These are phyloP conservation scores for Fusarium gaditjirri DNA, from an alignment of 2,329 filamentous ascomycete species.

Conservation along the genomic window DNA sequence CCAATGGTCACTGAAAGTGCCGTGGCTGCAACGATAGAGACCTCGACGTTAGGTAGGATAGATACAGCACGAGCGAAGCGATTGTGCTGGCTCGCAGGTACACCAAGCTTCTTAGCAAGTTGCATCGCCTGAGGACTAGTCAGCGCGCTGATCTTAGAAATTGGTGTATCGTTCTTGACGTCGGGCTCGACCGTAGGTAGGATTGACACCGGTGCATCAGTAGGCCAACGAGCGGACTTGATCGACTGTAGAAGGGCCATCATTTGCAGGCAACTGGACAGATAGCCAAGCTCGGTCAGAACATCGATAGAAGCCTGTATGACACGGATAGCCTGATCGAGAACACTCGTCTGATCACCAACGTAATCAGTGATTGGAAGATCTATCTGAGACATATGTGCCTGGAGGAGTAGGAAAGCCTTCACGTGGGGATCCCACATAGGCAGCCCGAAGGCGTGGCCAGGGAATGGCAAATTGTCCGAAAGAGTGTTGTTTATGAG, in stretches of 20 bases:
- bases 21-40: constrained; percentile 70
- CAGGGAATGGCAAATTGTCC: constrained; percentile 76
- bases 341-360: constrained; percentile 87
- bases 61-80: constrained; percentile 69
- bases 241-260: constrained; percentile 89
- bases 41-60: constrained; percentile 74
- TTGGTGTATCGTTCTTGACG: constrained; percentile 54
- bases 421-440: constrained; percentile 99
- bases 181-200: constrained; percentile 74
- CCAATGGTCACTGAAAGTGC: constrained; percentile 70
- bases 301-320: constrained; percentile 96
- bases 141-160: constrained; percentile 56
- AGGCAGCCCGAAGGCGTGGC: constrained; percentile 74
- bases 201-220: constrained; percentile 81
- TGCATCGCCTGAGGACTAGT: constrained; percentile 51
- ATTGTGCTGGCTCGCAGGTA: constrained; percentile 57
- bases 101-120: constrained; percentile 62
- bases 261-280: constrained; percentile 82
- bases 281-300: constrained; percentile 85
- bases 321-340: constrained; percentile 97
- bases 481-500: constrained; percentile 94
- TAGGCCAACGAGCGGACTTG: constrained; percentile 92
- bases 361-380: constrained; percentile 98
- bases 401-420: constrained; percentile 91
- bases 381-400: constrained; percentile 91